Evolutionary conservation across 2,329 filamentous ascomycete species (phyloP).

Genomic region (Venturia effusa): DNA sequence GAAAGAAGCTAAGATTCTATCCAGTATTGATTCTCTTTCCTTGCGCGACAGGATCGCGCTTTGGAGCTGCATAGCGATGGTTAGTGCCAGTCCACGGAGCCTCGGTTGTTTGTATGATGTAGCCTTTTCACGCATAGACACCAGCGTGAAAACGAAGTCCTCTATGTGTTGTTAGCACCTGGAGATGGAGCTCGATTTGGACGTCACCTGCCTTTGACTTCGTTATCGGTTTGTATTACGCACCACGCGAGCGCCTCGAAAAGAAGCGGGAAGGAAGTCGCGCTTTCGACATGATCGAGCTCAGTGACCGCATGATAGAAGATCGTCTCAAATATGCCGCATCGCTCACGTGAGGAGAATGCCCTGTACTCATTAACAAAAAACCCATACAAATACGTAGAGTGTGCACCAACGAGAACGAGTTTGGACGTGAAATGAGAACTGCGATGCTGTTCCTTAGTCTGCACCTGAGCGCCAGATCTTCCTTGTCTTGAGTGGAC

Average conservation of each 20-base stretch:
- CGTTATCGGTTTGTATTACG: not conserved
- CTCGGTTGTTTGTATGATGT: not conserved
- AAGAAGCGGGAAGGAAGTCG: not conserved
- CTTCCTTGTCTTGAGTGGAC: not conserved
- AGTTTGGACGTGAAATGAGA: not conserved
- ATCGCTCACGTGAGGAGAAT: not conserved
- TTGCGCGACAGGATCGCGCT: conserved; percentile 21
- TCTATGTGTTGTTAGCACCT: not conserved
- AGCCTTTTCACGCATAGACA: conserved; percentile 7
- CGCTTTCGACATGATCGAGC: not conserved
- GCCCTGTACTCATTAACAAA: not conserved
- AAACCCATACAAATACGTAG: not conserved
- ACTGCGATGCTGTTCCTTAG: not conserved
- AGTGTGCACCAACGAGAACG: not conserved
- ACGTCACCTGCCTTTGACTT: not conserved
- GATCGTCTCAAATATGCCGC: not conserved
- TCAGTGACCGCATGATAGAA: not conserved
- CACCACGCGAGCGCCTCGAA: not conserved
- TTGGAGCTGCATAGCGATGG: conserved; percentile 17
- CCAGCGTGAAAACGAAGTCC: not conserved
- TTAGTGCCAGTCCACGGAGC: conserved; percentile 11
- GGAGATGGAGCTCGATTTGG: not conserved
- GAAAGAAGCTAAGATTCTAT: conserved; percentile 19
- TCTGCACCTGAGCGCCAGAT: not conserved
- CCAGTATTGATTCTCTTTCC: conserved; percentile 22